phyloP scores from a whole-genome alignment of 83 land plant genomes.

The Picea abies region DNA sequence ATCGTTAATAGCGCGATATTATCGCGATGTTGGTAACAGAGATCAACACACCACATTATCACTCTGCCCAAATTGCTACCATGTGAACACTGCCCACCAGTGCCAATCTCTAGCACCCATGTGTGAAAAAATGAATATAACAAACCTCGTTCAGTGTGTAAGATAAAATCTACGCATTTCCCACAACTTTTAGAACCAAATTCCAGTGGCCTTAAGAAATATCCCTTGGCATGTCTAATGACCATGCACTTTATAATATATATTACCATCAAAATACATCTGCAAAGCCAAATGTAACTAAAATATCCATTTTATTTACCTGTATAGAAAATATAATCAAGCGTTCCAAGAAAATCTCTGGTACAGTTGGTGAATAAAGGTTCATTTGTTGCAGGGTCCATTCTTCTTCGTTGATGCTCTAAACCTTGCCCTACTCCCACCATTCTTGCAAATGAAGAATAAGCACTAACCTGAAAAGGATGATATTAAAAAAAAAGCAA shows the following conservation, averaged over 20 bases:
- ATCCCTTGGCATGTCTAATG: neutral
- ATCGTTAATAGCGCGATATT: too few relatives aligned
- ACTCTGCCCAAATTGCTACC: neutral
- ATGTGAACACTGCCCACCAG: neutral
- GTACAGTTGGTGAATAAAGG: conserved; percentile 87
- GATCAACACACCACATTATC: neutral
- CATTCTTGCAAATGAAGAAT: conserved; percentile 67
- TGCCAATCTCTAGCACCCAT: neutral
- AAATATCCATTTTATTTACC: conserved; percentile 37
- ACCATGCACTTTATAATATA: neutral
- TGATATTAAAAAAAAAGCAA: neutral
- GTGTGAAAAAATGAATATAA: neutral
- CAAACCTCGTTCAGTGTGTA: neutral
- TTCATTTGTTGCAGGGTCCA: conserved; percentile 66
- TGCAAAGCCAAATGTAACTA: neutral
- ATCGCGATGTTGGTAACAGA: too few relatives aligned
- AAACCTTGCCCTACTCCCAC: conserved; percentile 27
- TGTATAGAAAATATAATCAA: conserved; percentile 91
- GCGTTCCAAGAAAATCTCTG: conserved; percentile 79
- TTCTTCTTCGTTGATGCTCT: conserved; percentile 64
- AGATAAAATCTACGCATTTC: neutral
- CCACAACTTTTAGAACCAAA: neutral
- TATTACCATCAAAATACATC: neutral
- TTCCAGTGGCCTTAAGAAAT: neutral
- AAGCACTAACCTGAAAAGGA: conserved; percentile 68